Percentiles rank a stretch among this genome's conserved stretches.
phyloP scores from a whole-genome alignment of 495 filamentous ascomycete species.

The Bathelium albidoporum region DNA sequence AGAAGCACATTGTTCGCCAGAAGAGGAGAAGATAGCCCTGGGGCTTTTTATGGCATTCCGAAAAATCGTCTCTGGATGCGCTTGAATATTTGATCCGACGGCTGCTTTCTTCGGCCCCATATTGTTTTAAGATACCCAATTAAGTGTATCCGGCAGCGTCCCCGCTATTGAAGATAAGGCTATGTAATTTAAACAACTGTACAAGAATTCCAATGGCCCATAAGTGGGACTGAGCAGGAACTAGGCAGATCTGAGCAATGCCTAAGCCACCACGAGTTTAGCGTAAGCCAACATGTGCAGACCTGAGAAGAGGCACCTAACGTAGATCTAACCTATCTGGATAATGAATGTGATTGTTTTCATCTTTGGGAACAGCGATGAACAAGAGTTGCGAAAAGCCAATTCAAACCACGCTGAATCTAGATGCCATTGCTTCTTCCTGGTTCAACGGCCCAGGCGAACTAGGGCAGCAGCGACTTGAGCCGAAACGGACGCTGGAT shows the following conservation, averaged over 20 bases:
- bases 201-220: background rate
- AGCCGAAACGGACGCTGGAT: no score
- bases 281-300: background rate
- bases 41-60: background rate
- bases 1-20: background rate
- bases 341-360: background rate
- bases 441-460: no score
- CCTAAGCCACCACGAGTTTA: background rate
- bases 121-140: background rate
- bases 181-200: background rate
- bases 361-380: background rate
- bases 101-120: background rate
- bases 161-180: background rate
- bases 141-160: background rate
- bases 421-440: no score
- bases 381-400: no score
- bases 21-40: background rate
- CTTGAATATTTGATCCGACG: background rate
- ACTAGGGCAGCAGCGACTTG: no score
- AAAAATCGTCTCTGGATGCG: background rate
- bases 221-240: background rate
- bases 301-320: background rate
- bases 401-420: no score
- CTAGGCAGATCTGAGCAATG: background rate
- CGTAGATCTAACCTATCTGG: background rate